phyloP scores from a whole-genome alignment of 1,284 basidiomycete species.

The Pisolithus thermaeus region DNA sequence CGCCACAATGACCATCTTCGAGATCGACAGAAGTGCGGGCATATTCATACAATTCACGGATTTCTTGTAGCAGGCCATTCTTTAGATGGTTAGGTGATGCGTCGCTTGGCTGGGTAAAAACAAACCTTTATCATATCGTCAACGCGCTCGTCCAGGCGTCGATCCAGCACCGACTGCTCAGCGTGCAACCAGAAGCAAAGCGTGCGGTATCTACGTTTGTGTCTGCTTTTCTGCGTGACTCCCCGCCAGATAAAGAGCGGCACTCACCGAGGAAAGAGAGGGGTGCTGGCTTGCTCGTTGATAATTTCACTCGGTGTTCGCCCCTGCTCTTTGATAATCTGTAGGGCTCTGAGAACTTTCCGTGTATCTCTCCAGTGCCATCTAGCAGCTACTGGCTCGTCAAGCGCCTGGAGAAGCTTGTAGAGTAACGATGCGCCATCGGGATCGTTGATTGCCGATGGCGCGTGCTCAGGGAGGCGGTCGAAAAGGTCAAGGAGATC shows the following conservation, averaged over 20 bases:
- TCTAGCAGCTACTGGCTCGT: conserved; percentile 69
- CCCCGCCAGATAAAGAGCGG: not conserved
- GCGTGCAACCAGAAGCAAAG: conserved; percentile 93
- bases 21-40: conserved; percentile 15
- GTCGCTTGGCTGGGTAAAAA: not conserved
- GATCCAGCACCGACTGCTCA: conserved; percentile 56
- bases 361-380: conserved; percentile 97
- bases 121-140: conserved; percentile 85
- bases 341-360: conserved; percentile 80
- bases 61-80: conserved; percentile 84
- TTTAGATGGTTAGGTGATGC: conserved; percentile 26
- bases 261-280: conserved; percentile 43
- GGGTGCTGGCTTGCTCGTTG: conserved; percentile 49
- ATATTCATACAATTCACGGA: conserved; percentile 47
- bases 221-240: not conserved
- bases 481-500: conserved; percentile 47
- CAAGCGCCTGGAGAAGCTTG: conserved; percentile 63
- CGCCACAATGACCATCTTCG: not conserved
- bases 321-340: conserved; percentile 74
- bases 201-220: conserved; percentile 60
- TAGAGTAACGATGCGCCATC: conserved; percentile 59
- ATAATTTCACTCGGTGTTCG: conserved; percentile 67
- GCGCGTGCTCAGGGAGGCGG: conserved; percentile 47
- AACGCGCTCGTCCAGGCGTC: conserved; percentile 74
- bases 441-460: conserved; percentile 46